Evolutionary conservation across 106 monocot species (phyloP), one percentile per base, ranked within the genome.

Genomic region (Dendrobium huoshanense): DNA sequence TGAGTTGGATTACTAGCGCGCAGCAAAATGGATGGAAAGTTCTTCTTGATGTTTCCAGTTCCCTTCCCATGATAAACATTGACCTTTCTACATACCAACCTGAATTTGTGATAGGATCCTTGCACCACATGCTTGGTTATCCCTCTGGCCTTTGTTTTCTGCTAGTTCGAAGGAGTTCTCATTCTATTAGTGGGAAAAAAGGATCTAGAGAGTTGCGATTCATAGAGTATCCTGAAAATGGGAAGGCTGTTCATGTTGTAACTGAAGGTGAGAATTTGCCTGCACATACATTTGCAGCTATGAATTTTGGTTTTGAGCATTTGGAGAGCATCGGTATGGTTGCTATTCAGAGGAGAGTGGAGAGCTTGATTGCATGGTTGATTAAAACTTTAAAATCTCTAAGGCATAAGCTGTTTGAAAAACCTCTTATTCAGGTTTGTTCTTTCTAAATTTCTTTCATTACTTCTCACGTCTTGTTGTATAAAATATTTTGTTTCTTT

Each of bases 11-110:
- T 29, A 80, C 10, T 1, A 55, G 55, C 43, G 85, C 85, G 44
- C 85, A 85, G 20, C 85, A 85, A 72, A 77, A 77, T 77, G 58
- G 58, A 68, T 85, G 85, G 85, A 67, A 85, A 81, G 85, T 85
- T 10, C 80, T 85, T 77, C 72, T 85, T 56, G 85, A 85, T 81
- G 85, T 85, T 81, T 85, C 85, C 13, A 77, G 85, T 73, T 77
- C 80, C 77, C 68, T 80, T 72, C 85, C 85, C 22, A 78, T 72
- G 67, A 70, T 85, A 25, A 72, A 25, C 11, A 54, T 85, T 44
- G 85, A 85, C 77, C 80, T 85, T 16, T 85, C 80, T 56, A 61
- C 80, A 44, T 81, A 58, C 77, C 85, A 85, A 72, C 85, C 85
- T 72, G 85, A 85, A 29, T 85, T 85, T 85, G 80, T 85, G 41